A percentile compares a stretch with the other conserved stretches of the same genome.
These are phyloP conservation scores for Chlamydomonas incerta DNA, from an alignment of 139 green algal species.

Conservation along the genomic window DNA sequence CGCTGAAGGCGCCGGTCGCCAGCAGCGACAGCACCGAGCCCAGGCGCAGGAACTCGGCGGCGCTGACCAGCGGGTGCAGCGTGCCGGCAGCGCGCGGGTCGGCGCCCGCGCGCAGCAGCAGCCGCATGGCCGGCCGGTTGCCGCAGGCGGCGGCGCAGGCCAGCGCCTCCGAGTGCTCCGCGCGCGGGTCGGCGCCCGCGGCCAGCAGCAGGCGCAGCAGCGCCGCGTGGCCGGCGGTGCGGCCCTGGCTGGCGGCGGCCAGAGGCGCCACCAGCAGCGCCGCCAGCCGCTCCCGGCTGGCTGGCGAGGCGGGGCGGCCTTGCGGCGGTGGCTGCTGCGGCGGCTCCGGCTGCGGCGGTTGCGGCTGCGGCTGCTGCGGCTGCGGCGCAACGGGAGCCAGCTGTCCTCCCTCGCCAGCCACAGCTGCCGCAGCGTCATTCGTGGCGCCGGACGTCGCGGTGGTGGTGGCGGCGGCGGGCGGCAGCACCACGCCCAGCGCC, in stretches of 20 bases:
- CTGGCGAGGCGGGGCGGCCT: too few species aligned
- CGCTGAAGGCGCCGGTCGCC: slow-evolving; percentile 1
- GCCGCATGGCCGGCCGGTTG: background rate
- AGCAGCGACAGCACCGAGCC: background rate
- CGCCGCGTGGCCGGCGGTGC: background rate
- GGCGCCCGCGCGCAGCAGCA: slow-evolving; percentile 25
- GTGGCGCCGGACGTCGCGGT: too few species aligned
- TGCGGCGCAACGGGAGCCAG: too few species aligned
- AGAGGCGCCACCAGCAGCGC: background rate
- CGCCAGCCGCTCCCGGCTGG: too few species aligned
- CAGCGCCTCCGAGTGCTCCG: slow-evolving; percentile 4
- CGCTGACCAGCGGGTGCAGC: background rate
- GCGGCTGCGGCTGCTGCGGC: too few species aligned
- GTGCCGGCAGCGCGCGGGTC: slow-evolving; percentile 14
- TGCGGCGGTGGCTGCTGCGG: too few species aligned
- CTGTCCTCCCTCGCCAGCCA: too few species aligned
- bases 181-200: slow-evolving; percentile 23
- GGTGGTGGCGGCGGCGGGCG: too few species aligned
- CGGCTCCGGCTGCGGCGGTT: too few species aligned
- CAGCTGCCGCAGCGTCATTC: too few species aligned
- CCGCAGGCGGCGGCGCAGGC: background rate
- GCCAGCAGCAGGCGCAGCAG: background rate
- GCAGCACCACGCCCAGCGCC: background rate
- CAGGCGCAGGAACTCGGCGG: slow-evolving; percentile 12
- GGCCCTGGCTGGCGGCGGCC: slow-evolving; percentile 8